These are phyloP conservation scores for Exophiala oligosperma DNA, from an alignment of 2,329 filamentous ascomycete species.

Conservation along the genomic window DNA sequence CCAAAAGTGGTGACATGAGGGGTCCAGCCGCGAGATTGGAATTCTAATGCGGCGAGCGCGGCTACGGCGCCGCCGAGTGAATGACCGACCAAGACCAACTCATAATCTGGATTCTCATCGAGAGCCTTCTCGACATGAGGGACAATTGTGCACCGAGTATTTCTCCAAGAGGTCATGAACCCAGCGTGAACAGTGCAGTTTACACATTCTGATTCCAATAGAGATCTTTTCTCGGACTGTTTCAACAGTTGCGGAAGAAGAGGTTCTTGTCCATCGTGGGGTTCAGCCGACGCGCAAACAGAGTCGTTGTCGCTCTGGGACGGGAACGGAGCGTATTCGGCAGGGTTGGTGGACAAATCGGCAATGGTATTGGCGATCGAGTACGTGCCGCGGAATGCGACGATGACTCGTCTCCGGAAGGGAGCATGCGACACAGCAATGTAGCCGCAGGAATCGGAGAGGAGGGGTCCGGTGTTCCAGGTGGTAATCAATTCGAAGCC, in stretches of 20 bases:
- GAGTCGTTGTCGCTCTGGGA: conserved; percentile 40
- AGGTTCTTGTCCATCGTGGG: conserved; percentile 11
- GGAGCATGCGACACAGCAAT: conserved; percentile 78
- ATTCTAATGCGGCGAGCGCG: conserved; percentile 79
- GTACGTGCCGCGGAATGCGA: conserved; percentile 93
- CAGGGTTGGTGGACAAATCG: conserved; percentile 84
- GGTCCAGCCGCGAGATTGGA: conserved; percentile 73
- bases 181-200: conserved; percentile 94
- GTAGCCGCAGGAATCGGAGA: conserved; percentile 92
- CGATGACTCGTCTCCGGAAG: conserved; percentile 64
- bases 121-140: conserved; percentile 63
- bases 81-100: conserved; percentile 80
- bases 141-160: conserved; percentile 69
- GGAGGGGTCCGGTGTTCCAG: conserved; percentile 85
- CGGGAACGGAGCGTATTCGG: conserved; percentile 87
- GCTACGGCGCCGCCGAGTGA: conserved; percentile 92
- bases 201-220: conserved; percentile 56
- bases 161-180: conserved; percentile 81
- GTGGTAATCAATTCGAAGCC: conserved; percentile 75
- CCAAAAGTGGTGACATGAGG: conserved; percentile 87
- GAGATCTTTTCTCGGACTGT: conserved; percentile 29
- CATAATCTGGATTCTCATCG: conserved; percentile 66
- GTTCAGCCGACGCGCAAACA: conserved; percentile 21
- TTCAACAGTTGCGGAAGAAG: conserved; percentile 22
- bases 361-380: conserved; percentile 88